Conservation (phyloP, 805 yeast species). For the Yarrowia deformans region DNA sequence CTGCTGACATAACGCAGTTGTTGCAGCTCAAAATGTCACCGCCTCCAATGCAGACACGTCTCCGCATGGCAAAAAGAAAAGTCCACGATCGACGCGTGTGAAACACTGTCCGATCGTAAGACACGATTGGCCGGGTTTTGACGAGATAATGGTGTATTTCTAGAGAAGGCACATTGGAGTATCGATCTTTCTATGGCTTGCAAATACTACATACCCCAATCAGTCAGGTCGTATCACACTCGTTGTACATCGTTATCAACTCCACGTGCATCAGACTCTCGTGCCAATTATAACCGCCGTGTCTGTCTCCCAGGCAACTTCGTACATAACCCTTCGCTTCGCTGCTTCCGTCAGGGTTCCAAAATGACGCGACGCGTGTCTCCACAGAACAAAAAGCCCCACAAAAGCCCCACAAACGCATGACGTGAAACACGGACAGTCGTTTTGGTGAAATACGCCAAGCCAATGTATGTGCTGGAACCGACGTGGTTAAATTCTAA, state of each 20-base stretch:
- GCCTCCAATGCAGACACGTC: not conserved
- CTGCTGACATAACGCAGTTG: too few species aligned
- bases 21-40: not conserved
- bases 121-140: too few species aligned
- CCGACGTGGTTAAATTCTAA: not conserved
- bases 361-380: slow-evolving; percentile 27
- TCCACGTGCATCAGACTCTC: not conserved
- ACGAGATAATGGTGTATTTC: too few species aligned
- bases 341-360: slow-evolving; percentile 7
- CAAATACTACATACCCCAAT: too few species aligned
- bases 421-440: slow-evolving; percentile 17
- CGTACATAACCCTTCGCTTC: slow-evolving; percentile 1
- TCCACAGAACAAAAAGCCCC: slow-evolving; percentile 4
- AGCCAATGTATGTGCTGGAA: not conserved
- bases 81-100: too few species aligned
- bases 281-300: not conserved
- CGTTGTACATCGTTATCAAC: not conserved
- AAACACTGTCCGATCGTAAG: too few species aligned
- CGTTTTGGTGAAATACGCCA: not conserved
- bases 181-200: too few species aligned
- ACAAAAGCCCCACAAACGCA: slow-evolving; percentile 28
- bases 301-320: not conserved
- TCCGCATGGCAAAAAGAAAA: not conserved
- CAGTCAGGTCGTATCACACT: too few species aligned
- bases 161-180: too few species aligned